phyloP scores from a whole-genome alignment of 345 rosid species.

The Eucalyptus decipiens region DNA sequence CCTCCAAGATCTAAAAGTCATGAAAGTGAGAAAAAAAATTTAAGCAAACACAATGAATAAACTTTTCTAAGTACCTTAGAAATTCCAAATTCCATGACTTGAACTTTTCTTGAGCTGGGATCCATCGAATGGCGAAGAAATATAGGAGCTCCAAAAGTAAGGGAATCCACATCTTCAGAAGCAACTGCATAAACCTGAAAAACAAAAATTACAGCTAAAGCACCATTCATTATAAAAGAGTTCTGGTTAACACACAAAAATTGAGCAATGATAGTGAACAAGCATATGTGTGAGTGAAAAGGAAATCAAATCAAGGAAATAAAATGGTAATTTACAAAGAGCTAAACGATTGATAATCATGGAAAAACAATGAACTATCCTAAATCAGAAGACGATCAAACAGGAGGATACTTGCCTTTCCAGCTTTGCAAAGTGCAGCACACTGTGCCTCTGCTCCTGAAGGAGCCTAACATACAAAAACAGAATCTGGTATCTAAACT shows the following conservation, averaged over 20 bases:
- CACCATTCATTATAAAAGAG: neutral
- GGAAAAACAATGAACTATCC: no score
- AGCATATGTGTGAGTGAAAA: no score
- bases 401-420: no score
- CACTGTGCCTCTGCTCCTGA: no score
- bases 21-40: no score
- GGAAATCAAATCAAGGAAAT: accelerated
- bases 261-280: neutral
- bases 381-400: no score
- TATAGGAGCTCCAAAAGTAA: conserved; percentile 7
- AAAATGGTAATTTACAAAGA: no score
- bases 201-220: neutral
- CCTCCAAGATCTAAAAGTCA: no score
- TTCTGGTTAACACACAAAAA: neutral
- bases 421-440: no score
- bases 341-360: no score
- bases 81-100: conserved; percentile 74
- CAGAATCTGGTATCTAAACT: no score
- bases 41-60: neutral
- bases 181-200: conserved; percentile 88
- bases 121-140: conserved; percentile 95
- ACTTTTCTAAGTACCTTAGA: conserved; percentile 38
- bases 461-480: no score
- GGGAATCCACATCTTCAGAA: conserved; percentile 82
- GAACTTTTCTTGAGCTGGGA: conserved; percentile 82